Evolutionary conservation across 2,329 filamentous ascomycete genomes (phyloP), one percentile per base, ranked within the genome.

Genomic region (Microdochium trichocladiopsis): DNA sequence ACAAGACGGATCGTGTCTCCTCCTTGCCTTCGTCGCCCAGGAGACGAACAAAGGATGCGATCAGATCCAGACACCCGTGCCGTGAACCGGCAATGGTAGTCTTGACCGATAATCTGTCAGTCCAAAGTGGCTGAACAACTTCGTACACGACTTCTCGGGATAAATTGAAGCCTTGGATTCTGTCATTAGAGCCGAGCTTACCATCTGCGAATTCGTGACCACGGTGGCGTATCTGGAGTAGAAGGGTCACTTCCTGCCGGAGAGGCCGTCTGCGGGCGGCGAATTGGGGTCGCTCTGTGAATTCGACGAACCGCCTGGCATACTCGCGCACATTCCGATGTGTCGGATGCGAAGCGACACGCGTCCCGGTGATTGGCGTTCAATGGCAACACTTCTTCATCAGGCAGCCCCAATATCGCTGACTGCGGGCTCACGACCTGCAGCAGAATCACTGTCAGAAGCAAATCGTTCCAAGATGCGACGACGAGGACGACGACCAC

Each of bases 51-150:
- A 23, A 5, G 57, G 56, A 53, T 69, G 55, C 24, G 50, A 58
- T 25, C 65, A 51, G 50, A 72, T 63, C 69, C 67, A 71, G 50
- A 59, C 57, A 54, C 65, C 71, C 16, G 69, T 70, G n/a, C 66
- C 68, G 48, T 63, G 55, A 12, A 65, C 60, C 10, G 63, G 63
- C 21, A 49, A 60, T 22, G 66, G 63, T 48, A 67, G 61, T 51
- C 55, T 48, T 18, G 57, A 57, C 50, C 58, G 61, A 52, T 70
- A 66, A 37, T 68, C 64, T 37, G 57, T 52, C 4, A 63, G 54
- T 50, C 66, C 57, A 51, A 57, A 63, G 24, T 52, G 61, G 51
- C 66, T 61, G 16, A 72, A 60, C 1, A 70, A 60, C 33, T 50
- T 49, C 47, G 69, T 55, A 56, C 66, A 71, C 8, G 58, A 54